phyloP scores from a whole-genome alignment of 176 grass and related monocot species.

The Cenchrus americanus region DNA sequence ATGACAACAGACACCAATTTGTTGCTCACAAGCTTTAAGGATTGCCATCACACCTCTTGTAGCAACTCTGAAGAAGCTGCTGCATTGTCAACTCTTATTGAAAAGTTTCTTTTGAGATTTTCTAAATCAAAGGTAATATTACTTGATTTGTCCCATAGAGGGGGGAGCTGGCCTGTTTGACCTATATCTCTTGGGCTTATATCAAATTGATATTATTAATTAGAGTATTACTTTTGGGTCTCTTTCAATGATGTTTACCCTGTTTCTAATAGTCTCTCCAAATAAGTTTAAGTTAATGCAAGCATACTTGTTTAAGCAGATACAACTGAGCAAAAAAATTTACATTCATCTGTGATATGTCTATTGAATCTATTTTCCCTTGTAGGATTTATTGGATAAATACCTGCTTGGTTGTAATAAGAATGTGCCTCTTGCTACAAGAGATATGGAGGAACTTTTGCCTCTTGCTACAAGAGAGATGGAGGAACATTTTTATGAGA shows the following conservation, averaged over 20 bases:
- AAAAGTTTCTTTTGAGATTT: slow-evolving; percentile 63
- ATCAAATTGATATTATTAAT: not conserved
- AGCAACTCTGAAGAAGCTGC: slow-evolving; percentile 54
- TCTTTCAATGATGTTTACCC: slow-evolving; percentile 15
- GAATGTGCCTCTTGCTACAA: slow-evolving; percentile 60
- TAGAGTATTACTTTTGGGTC: not conserved
- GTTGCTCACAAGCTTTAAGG: slow-evolving; percentile 69
- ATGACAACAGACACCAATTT: slow-evolving; percentile 66
- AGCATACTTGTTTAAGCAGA: not conserved
- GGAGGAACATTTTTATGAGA: slow-evolving; percentile 62
- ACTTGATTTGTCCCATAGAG: slow-evolving; percentile 7
- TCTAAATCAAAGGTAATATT: slow-evolving; percentile 80
- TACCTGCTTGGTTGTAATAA: slow-evolving; percentile 65
- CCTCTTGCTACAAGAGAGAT: slow-evolving; percentile 53
- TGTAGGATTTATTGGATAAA: slow-evolving; percentile 74
- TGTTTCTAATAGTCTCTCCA: slow-evolving; percentile 6
- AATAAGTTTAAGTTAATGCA: slow-evolving; percentile 1
- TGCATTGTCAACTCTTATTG: slow-evolving; percentile 55
- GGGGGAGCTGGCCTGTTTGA: not conserved
- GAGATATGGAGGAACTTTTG: slow-evolving; percentile 71
- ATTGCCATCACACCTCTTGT: slow-evolving; percentile 67
- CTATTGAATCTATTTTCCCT: slow-evolving; percentile 30
- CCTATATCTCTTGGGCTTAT: slow-evolving; percentile 4
- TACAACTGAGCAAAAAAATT: slow-evolving; percentile 4
- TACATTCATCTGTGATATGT: slow-evolving; percentile 10